phyloP scores from a whole-genome alignment of 768 basidiomycete genomes.

The Tricholoma terreum region DNA sequence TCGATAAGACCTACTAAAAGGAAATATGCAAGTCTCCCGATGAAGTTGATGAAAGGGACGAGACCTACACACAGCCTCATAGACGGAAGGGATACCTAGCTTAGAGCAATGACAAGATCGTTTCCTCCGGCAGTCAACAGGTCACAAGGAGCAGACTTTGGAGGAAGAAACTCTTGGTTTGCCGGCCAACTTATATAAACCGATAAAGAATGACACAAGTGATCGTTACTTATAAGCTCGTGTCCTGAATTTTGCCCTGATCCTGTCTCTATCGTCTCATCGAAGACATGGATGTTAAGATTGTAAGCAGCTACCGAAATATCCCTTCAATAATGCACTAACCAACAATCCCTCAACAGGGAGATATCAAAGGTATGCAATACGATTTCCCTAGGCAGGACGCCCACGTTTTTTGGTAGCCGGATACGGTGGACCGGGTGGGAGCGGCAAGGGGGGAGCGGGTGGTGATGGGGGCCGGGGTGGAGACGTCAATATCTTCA shows the following conservation, averaged over 20 bases:
- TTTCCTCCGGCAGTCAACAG: neutral
- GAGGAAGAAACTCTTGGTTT: no score
- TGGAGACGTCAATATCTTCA: no score
- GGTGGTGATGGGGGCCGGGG: neutral
- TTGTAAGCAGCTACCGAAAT: neutral
- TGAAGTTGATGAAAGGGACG: neutral
- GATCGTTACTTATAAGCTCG: no score
- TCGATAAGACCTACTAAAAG: neutral
- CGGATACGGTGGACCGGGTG: neutral
- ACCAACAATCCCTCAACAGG: no score
- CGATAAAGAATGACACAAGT: neutral
- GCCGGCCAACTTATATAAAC: neutral
- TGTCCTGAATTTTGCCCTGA: no score
- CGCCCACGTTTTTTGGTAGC: neutral
- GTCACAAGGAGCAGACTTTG: no score
- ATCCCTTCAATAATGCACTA: no score
- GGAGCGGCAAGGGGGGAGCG: neutral
- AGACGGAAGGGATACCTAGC: neutral
- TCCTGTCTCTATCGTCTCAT: no score
- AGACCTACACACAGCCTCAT: neutral
- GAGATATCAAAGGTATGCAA: no score
- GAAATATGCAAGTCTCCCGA: neutral
- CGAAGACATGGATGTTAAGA: no score
- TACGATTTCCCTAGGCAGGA: neutral
- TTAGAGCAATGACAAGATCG: neutral